A percentile compares a stretch with the other conserved stretches of the same genome.
These are phyloP conservation scores for Starmera stellimalicola DNA, from an alignment of 1,139 yeast genomes.

Conservation along the genomic window DNA sequence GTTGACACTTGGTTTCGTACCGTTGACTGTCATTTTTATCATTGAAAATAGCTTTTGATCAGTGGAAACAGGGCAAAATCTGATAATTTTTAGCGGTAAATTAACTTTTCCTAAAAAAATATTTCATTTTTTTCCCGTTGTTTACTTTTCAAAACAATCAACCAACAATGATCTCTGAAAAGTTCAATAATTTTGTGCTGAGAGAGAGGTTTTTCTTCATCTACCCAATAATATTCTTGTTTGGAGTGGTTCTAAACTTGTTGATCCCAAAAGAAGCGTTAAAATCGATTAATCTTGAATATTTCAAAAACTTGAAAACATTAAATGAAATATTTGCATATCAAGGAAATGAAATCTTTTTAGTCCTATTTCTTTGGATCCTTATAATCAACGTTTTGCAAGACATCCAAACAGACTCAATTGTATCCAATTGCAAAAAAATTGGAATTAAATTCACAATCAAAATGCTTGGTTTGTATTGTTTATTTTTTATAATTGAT, in stretches of 20 bases:
- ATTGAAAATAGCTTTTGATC: too few species aligned
- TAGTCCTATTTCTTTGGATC: constrained; percentile 14
- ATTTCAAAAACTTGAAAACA: constrained; percentile 4
- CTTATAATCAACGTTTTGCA: constrained; percentile 8
- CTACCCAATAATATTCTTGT: constrained; percentile 8
- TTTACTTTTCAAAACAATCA: too few species aligned
- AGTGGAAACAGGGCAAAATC: too few species aligned
- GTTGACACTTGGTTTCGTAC: constrained; percentile 29
- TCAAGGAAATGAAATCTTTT: constrained; percentile 25
- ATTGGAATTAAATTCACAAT: constrained; percentile 18
- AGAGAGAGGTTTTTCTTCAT: constrained; percentile 1
- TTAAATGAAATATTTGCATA: constrained; percentile 27
- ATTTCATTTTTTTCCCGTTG: too few species aligned
- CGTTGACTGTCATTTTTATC: background rate
- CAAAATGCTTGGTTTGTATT: constrained; percentile 16
- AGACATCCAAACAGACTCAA: constrained; percentile 2
- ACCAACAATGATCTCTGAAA: background rate
- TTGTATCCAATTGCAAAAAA: constrained; percentile 10
- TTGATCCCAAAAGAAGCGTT: background rate
- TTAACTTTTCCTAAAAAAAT: too few species aligned
- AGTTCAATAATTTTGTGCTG: background rate
- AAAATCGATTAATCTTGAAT: background rate
- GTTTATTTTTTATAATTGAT: constrained; percentile 24
- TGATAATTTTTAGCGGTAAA: too few species aligned
- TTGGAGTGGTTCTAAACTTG: constrained; percentile 4